A percentile compares a stretch with the other conserved stretches of the same genome.
Conservation (phyloP, 148 eudicot genomes). For the Gaultheria prostrata region DNA sequence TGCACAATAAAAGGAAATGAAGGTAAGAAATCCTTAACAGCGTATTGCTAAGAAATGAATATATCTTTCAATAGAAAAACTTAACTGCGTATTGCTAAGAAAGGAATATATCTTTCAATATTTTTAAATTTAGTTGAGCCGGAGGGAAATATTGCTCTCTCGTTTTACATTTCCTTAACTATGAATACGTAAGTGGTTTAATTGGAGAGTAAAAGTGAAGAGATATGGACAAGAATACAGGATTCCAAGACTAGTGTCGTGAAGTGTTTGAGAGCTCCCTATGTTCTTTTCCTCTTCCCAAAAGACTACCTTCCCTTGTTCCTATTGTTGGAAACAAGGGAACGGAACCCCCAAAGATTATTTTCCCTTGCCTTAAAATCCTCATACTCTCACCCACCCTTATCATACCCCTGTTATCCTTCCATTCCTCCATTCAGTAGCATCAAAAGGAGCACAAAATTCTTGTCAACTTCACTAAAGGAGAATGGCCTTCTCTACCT, state of each 20-base stretch:
- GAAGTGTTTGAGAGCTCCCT: neutral
- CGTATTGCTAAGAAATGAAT: no score
- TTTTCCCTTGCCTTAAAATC: neutral
- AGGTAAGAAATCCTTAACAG: no score
- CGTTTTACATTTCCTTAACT: neutral
- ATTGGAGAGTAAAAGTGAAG: neutral
- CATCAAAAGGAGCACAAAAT: neutral
- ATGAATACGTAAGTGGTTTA: neutral
- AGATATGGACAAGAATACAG: neutral
- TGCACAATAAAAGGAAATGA: neutral
- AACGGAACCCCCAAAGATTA: neutral
- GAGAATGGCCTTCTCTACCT: conserved; percentile 5
- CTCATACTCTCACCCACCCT: neutral
- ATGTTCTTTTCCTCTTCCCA: neutral
- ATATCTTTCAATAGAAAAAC: no score
- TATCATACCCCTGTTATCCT: neutral
- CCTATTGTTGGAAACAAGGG: neutral
- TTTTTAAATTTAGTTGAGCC: neutral
- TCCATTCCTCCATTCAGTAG: neutral
- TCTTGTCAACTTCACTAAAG: no score
- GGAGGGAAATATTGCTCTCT: neutral
- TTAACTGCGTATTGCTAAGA: neutral
- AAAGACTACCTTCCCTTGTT: neutral
- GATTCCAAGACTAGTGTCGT: neutral
- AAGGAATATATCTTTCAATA: neutral